Percentiles rank a stretch among this genome's conserved stretches.
Evolutionary conservation across 2,329 filamentous ascomycete genomes (phyloP).

Genomic region (Ascochyta lentis): DNA sequence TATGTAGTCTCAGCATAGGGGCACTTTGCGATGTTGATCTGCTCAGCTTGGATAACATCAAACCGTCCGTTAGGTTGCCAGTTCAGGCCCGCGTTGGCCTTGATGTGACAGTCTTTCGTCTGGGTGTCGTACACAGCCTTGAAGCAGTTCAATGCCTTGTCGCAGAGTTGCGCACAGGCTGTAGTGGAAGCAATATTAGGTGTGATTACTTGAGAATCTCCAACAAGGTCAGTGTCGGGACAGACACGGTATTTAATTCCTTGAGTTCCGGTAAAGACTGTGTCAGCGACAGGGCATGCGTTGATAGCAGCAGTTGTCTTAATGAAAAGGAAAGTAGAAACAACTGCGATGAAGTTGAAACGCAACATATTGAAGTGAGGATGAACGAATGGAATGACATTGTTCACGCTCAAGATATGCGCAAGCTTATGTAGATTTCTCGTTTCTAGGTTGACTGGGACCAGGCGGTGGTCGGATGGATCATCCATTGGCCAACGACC

Average conservation of each 20-base stretch:
- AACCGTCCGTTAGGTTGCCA: slow-evolving; percentile 32
- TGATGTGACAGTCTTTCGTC: slow-evolving; percentile 31
- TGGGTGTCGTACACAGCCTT: slow-evolving; percentile 36
- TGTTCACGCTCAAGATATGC: not conserved
- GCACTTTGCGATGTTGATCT: slow-evolving; percentile 34
- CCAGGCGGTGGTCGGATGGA: not conserved
- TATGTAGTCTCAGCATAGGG: slow-evolving; percentile 30
- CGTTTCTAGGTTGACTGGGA: too few species aligned
- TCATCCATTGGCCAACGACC: not conserved
- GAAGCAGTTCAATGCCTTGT: slow-evolving; percentile 30
- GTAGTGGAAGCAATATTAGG: slow-evolving; percentile 24
- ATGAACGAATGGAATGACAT: not conserved
- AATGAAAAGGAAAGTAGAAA: slow-evolving; percentile 26
- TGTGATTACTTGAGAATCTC: slow-evolving; percentile 20
- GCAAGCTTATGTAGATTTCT: slow-evolving; percentile 1
- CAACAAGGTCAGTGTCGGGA: slow-evolving; percentile 27
- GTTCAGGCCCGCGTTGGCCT: slow-evolving; percentile 21
- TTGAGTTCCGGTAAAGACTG: slow-evolving; percentile 25
- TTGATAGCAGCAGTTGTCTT: slow-evolving; percentile 26
- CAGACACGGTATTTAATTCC: slow-evolving; percentile 33
- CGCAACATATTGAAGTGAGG: slow-evolving; percentile 21
- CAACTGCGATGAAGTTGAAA: slow-evolving; percentile 18
- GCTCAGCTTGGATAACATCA: slow-evolving; percentile 32
- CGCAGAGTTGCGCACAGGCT: slow-evolving; percentile 32
- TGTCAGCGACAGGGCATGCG: slow-evolving; percentile 28